Conservation (phyloP, 2,329 filamentous ascomycete species). For the Malbranchea zuffiana region DNA sequence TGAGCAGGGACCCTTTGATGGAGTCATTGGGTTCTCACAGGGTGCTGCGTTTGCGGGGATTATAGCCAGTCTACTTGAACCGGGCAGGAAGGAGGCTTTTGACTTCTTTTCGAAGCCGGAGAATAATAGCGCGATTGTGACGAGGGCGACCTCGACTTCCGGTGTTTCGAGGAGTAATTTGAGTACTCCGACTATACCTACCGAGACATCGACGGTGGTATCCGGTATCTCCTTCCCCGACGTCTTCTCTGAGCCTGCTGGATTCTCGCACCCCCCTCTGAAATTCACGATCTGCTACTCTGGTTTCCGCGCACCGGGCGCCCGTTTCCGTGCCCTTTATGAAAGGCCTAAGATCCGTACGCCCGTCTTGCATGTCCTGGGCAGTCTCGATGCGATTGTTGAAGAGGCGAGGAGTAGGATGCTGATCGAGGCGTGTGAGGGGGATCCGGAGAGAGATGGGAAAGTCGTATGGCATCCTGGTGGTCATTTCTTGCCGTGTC, state of each 20-base stretch:
- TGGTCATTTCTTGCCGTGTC: conserved; percentile 78
- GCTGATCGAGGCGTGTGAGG: conserved; percentile 55
- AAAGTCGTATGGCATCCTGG: conserved; percentile 66
- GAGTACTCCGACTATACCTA: not conserved
- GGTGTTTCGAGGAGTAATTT: conserved; percentile 1
- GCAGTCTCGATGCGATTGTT: conserved; percentile 77
- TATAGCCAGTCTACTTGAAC: conserved; percentile 61
- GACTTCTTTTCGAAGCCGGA: conserved; percentile 25
- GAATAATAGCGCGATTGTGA: conserved; percentile 13
- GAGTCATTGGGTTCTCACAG: conserved; percentile 72
- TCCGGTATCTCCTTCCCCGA: conserved; percentile 44
- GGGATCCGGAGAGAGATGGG: conserved; percentile 40
- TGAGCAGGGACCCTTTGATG: conserved; percentile 59
- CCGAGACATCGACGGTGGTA: conserved; percentile 2
- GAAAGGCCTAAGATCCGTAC: conserved; percentile 60
- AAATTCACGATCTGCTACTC: conserved; percentile 68
- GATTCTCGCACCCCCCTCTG: conserved; percentile 42
- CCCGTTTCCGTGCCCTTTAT: conserved; percentile 57
- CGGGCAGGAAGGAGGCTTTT: conserved; percentile 39
- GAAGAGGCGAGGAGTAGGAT: conserved; percentile 60
- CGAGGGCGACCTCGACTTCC: not conserved
- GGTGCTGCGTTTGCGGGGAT: conserved; percentile 63
- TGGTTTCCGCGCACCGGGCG: conserved; percentile 58
- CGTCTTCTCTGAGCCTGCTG: conserved; percentile 32
- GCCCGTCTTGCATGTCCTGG: conserved; percentile 70